Conservation (phyloP, 2,329 filamentous ascomycete genomes). For the Aspergillus candidus region DNA sequence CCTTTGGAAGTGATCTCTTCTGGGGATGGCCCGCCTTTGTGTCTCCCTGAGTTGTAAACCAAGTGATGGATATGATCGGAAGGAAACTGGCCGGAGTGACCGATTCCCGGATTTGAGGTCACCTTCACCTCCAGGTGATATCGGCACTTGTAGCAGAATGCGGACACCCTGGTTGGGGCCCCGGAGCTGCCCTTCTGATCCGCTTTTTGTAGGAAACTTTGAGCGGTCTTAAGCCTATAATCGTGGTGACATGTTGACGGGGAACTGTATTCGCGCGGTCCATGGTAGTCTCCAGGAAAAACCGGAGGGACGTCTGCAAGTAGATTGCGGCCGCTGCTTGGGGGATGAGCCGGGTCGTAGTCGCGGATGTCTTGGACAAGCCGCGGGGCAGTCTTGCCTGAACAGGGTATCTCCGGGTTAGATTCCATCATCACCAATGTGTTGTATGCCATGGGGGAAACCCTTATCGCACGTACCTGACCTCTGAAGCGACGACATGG, state of each 20-base stretch:
- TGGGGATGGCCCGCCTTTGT: conserved; percentile 18
- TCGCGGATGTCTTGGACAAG: conserved; percentile 42
- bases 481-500: conserved; percentile 28
- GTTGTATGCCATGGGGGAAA: not conserved
- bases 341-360: conserved; percentile 41
- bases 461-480: conserved; percentile 21
- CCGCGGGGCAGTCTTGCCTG: conserved; percentile 49
- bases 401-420: not conserved
- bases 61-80: conserved; percentile 59
- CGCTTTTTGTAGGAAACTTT: conserved; percentile 45
- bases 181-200: conserved; percentile 36
- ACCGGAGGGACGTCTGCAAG: conserved; percentile 54
- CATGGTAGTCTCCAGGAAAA: conserved; percentile 34
- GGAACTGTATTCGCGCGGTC: conserved; percentile 32
- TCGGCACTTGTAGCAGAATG: conserved; percentile 57
- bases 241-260: conserved; percentile 52
- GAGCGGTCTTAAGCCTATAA: conserved; percentile 52
- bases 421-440: conserved; percentile 1
- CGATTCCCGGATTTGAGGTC: conserved; percentile 42
- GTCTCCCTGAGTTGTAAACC: conserved; percentile 35
- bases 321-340: conserved; percentile 46
- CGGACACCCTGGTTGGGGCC: conserved; percentile 51
- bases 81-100: conserved; percentile 42
- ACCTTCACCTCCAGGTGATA: conserved; percentile 56
- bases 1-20: conserved; percentile 25